phyloP scores from a whole-genome alignment of 371 early-diverging fungal genomes.

The Mortierella sp. region DNA sequence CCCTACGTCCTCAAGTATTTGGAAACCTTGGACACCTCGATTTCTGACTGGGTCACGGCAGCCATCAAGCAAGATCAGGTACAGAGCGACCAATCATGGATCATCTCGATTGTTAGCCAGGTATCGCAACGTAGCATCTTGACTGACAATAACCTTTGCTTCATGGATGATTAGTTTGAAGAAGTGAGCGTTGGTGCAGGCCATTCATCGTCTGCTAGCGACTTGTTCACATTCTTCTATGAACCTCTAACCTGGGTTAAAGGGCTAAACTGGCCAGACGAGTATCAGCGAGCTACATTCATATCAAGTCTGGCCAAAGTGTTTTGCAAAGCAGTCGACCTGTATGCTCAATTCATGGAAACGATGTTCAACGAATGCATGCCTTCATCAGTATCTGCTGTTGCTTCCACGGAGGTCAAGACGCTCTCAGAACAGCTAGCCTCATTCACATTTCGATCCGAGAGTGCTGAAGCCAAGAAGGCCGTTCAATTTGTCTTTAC shows the following conservation, averaged over 20 bases:
- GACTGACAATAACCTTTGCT: background rate
- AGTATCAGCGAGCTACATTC: slow-evolving; percentile 73
- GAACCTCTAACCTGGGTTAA: slow-evolving; percentile 78
- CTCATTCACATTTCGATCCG: slow-evolving; percentile 55
- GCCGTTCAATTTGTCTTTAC: slow-evolving; percentile 64
- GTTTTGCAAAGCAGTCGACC: slow-evolving; percentile 57
- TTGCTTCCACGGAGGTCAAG: slow-evolving; percentile 50
- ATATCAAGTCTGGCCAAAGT: slow-evolving; percentile 77
- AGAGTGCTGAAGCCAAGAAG: slow-evolving; percentile 58
- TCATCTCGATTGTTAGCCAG: background rate
- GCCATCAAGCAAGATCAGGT: slow-evolving; percentile 74
- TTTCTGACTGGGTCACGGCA: slow-evolving; percentile 70
- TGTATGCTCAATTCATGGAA: slow-evolving; percentile 60
- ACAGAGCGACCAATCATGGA: slow-evolving; percentile 7
- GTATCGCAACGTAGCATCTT: background rate
- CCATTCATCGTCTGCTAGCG: slow-evolving; percentile 86
- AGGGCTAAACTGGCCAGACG: slow-evolving; percentile 82
- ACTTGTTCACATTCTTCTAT: slow-evolving; percentile 80
- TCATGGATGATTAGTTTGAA: slow-evolving; percentile 58
- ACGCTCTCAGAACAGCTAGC: slow-evolving; percentile 55
- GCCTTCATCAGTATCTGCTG: slow-evolving; percentile 35
- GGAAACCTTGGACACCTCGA: slow-evolving; percentile 62
- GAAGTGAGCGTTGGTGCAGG: slow-evolving; percentile 67
- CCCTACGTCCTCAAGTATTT: slow-evolving; percentile 71
- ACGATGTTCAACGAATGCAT: slow-evolving; percentile 53